Percentiles rank a stretch among this genome's conserved stretches.
These are phyloP conservation scores for Botrytis galanthina DNA, from an alignment of 2,329 filamentous ascomycete species.

Conservation along the genomic window DNA sequence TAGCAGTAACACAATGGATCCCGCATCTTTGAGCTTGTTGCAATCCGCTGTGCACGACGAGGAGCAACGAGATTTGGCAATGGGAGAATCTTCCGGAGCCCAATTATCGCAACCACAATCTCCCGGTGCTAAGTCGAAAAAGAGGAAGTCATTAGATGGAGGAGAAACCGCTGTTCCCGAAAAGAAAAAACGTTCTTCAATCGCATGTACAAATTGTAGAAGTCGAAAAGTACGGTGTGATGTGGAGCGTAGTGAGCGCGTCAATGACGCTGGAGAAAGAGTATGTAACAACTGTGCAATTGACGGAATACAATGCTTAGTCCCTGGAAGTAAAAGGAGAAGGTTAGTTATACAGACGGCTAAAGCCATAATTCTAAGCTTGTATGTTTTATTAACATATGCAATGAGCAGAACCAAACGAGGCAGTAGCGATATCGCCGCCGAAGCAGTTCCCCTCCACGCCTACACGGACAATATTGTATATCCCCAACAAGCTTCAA, in stretches of 20 bases:
- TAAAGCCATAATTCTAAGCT: not conserved
- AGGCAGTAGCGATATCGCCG: not conserved
- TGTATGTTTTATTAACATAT: not conserved
- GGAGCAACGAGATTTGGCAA: conserved; percentile 1
- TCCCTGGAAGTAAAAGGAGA: conserved; percentile 65
- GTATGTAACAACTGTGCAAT: conserved; percentile 40
- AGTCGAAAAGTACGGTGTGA: conserved; percentile 91
- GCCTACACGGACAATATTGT: conserved; percentile 12
- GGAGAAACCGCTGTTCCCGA: conserved; percentile 48
- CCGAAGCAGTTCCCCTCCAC: not conserved
- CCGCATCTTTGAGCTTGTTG: conserved; percentile 19
- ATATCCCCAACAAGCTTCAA: conserved; percentile 33
- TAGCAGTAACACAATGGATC: conserved; percentile 1
- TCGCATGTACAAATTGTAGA: conserved; percentile 85
- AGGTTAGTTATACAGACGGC: conserved; percentile 44
- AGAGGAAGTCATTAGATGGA: conserved; percentile 31
- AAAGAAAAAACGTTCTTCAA: conserved; percentile 81
- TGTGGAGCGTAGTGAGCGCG: conserved; percentile 68
- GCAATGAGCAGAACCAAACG: conserved; percentile 4
- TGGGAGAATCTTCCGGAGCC: not conserved
- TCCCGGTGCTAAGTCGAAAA: conserved; percentile 25
- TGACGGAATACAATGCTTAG: conserved; percentile 50
- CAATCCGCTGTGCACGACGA: conserved; percentile 6
- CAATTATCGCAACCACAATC: not conserved
- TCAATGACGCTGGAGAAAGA: conserved; percentile 33